phyloP scores from a whole-genome alignment of 2,329 filamentous ascomycete genomes.

The Pseudogymnoascus sp. region DNA sequence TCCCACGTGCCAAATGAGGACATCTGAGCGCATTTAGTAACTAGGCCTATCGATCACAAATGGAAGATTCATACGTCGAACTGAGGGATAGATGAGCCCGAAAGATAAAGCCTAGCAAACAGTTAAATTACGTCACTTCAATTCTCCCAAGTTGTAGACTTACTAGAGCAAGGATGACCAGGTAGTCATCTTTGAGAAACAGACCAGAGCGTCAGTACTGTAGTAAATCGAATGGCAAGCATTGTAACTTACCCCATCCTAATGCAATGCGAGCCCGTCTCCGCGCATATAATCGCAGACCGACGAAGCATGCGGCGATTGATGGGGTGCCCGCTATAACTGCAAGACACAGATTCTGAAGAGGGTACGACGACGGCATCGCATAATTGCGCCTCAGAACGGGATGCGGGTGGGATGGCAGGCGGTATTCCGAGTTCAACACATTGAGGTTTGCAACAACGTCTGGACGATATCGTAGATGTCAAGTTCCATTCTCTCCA shows the following conservation, averaged over 20 bases:
- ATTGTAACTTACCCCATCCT: neutral
- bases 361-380: conserved; percentile 3
- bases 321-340: neutral
- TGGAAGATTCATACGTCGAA: neutral
- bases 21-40: neutral
- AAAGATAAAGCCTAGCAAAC: neutral
- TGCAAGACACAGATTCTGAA: conserved; percentile 1
- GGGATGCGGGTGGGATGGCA: neutral
- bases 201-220: neutral
- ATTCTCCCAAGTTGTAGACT: neutral
- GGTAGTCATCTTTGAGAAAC: neutral
- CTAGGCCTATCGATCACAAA: neutral
- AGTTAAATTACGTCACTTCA: neutral
- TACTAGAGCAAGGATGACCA: neutral
- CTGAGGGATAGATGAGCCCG: conserved; percentile 1
- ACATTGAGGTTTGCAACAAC: neutral
- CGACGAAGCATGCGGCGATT: neutral
- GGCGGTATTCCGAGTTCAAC: neutral
- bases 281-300: neutral
- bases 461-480: conserved; percentile 3
- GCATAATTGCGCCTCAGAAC: conserved; percentile 4
- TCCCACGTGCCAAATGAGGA: conserved; percentile 2
- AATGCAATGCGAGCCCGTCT: conserved; percentile 6
- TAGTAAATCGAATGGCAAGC: neutral
- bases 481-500: conserved; percentile 2